phyloP scores from a whole-genome alignment of 1,139 yeast species.

The Eremothecium sinecaudum region DNA sequence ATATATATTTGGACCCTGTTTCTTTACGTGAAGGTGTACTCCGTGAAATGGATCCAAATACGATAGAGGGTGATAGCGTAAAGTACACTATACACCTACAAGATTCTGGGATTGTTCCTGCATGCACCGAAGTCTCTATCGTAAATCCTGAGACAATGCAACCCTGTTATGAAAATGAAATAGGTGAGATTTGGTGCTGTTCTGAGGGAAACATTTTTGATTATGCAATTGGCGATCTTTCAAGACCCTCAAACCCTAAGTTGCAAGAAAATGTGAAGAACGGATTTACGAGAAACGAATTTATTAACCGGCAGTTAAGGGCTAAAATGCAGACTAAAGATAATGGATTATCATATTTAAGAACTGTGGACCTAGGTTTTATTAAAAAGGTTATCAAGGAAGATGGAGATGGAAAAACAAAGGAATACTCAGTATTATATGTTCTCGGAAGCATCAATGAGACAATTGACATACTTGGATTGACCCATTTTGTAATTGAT shows the following conservation, averaged over 20 bases:
- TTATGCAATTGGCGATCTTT: conserved; percentile 43
- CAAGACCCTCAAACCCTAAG: conserved; percentile 23
- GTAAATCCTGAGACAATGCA: conserved; percentile 86
- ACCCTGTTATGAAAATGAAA: conserved; percentile 84
- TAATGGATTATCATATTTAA: conserved; percentile 54
- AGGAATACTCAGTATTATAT: conserved; percentile 70
- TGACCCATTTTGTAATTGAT: conserved; percentile 84
- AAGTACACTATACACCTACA: conserved; percentile 49
- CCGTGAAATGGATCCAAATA: conserved; percentile 66
- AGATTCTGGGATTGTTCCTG: conserved; percentile 95
- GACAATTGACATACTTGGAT: conserved; percentile 84
- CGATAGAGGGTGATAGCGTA: conserved; percentile 45
- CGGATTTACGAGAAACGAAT: conserved; percentile 29
- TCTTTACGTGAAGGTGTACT: conserved; percentile 84
- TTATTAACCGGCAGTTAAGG: conserved; percentile 41
- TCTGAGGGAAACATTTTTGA: conserved; percentile 72
- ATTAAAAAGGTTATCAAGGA: conserved; percentile 57
- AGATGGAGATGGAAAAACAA: conserved; percentile 36
- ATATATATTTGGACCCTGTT: conserved; percentile 75
- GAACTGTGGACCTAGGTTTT: conserved; percentile 94
- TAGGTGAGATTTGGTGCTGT: conserved; percentile 95
- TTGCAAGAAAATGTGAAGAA: conserved; percentile 9
- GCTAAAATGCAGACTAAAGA: conserved; percentile 47
- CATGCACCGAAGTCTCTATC: conserved; percentile 85
- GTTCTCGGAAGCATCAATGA: conserved; percentile 80